Evolutionary conservation across 2,329 filamentous ascomycete genomes (phyloP), one percentile per base, ranked within the genome.

Genomic region (Orbilia oligospora): DNA sequence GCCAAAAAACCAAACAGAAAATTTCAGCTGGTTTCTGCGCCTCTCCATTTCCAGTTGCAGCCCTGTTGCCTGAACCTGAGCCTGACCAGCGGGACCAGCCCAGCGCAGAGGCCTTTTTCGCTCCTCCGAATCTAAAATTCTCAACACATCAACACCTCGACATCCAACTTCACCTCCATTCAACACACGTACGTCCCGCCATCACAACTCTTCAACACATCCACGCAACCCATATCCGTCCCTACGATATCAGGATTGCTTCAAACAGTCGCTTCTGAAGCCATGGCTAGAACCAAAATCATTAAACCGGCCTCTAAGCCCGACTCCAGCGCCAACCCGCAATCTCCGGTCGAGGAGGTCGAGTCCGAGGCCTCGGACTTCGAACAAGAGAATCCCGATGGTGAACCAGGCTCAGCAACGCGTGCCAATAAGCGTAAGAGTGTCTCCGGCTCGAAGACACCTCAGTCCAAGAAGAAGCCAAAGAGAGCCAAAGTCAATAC

Each of bases 131-230:
- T 51, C 20, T 36, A 22, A 72, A 56, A 30, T 49, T 53, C 61
- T 68, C 73, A 77, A 77, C 73, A 77, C 73, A 77, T 77, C 73
- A 65, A 53, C 68, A 63, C 73, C 73, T 71, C 64, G 61, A 51
- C 66, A 61, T 24, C 73, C 73, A 65, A 56, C 71, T 76, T 69
- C 66, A 71, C 63, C 61, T 38, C 71, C 71, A 38, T 68, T 68
- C 73, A 77, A 77, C 73, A 71, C 73, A 76, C 73, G 73, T 77
- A 55, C 73, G 73, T 71, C 56, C 73, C 61, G n/a, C 73, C 58
- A 76, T 76, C 72, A 70, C 72, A 76, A 76, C 67, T 77, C 73
- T 71, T 77, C 73, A 77, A 77, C 73, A 77, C 73, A 75, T 75
- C 71, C 55, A 61, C 61, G 22, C 61, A 77, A 70, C 72, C 56